A percentile compares a stretch with the other conserved stretches of the same genome.
Evolutionary conservation across 176 grass and related monocot genomes (phyloP).

Genomic region (Oryza australiensis): DNA sequence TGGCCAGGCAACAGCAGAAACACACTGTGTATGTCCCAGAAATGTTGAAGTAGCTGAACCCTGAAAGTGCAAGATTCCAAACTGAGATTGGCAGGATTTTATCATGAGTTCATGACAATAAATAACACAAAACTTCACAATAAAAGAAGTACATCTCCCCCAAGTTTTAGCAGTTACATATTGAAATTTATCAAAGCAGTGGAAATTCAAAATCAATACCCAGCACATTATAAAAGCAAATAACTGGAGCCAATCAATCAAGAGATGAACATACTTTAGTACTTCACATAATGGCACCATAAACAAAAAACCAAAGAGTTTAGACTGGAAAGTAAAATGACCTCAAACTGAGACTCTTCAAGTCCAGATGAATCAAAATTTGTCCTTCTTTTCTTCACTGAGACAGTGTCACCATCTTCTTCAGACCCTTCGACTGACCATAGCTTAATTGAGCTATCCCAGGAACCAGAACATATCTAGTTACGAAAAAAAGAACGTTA

Average conservation of each 20-base stretch:
- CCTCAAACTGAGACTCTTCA: conserved; percentile 86
- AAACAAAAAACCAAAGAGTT: conserved; percentile 20
- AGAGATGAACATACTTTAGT: neutral
- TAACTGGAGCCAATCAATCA: neutral
- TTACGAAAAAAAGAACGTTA: conserved; percentile 16
- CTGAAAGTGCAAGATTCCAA: conserved; percentile 41
- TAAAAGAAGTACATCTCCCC: neutral
- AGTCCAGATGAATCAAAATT: conserved; percentile 57
- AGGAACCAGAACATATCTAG: conserved; percentile 95
- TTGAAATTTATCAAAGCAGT: conserved; percentile 2
- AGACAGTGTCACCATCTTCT: conserved; percentile 66
- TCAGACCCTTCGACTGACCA: conserved; percentile 71
- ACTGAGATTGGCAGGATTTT: neutral
- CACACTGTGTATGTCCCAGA: conserved; percentile 83
- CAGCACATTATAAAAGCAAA: neutral
- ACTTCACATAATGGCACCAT: neutral
- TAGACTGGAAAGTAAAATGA: conserved; percentile 28
- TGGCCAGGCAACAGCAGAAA: conserved; percentile 78
- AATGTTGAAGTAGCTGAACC: conserved; percentile 70
- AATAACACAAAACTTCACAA: neutral
- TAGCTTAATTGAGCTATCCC: conserved; percentile 90
- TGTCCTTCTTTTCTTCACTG: conserved; percentile 87
- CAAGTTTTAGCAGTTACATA: neutral
- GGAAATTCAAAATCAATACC: conserved; percentile 23
- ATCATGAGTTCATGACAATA: neutral